Evolutionary conservation across 139 green algal species (phyloP), one percentile per base, ranked within the genome.

Genomic region (Chlamydomonas urium): DNA sequence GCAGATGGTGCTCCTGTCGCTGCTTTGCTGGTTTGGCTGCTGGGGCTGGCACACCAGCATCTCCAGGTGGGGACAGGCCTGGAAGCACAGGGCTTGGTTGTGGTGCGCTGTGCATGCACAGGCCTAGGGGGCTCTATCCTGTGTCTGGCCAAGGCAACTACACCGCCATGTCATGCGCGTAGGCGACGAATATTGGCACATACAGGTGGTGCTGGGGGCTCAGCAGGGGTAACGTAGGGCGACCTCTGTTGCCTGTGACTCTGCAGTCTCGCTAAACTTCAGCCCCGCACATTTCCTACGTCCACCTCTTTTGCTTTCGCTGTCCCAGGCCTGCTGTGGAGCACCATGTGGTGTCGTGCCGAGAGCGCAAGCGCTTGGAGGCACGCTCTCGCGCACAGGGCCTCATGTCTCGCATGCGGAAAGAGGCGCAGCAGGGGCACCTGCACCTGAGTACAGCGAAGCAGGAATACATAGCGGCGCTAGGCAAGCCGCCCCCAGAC

Each of bases 1-100:
- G 66, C 59, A 72, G 47, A 70, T 92, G 62, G 23, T 83, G 2
- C 2, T 89, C 14, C 72, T 90, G 37, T 89, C 83, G 67, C 31
- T 93, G 34, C 66, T 92, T 66, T 87, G 81, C 65, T 33, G 87
- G 66, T 65, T 93, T 70, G 79, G 83, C n/a, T 58, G 85, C 21
- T 85, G 77, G 67, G 86, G 83, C 6, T 74, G 66, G 59, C 50
- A 83, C 73, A 69, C 60, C 37, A 79, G 47, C 37, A 66, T 90
- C 37, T 78, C 50, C 73, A 77, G 82, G 74, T 82, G 28, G 10
- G 59, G n/a, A n/a, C n/a, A n/a, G n/a, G n/a, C n/a, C n/a, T n/a
- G n/a, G n/a, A n/a, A n/a, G n/a, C n/a, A n/a, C n/a, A n/a, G n/a
- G n/a, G n/a, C n/a, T n/a, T n/a, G n/a, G n/a, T n/a, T n/a, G n/a